Evolutionary conservation across 2,329 filamentous ascomycete species (phyloP).

Genomic region (Calonectria pseudoreteaudii): DNA sequence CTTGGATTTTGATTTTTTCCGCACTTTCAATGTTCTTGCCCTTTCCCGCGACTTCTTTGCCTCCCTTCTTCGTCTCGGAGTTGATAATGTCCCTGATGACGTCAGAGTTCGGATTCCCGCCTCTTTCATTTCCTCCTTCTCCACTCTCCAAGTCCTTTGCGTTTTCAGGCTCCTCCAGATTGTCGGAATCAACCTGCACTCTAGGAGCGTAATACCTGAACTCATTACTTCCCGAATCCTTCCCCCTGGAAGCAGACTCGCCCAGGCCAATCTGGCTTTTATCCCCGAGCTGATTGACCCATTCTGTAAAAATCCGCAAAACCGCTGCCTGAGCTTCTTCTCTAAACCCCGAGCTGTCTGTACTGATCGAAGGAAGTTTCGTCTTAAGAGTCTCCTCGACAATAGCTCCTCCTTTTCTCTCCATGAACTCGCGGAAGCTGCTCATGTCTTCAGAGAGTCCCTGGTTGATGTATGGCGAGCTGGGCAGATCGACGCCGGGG

Average conservation of each 20-base stretch:
- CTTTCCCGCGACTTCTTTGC: not conserved
- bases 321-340: not conserved
- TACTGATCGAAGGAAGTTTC: not conserved
- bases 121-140: not conserved
- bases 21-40: not conserved
- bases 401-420: slow-evolving; percentile 12
- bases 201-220: not conserved
- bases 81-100: slow-evolving; percentile 3
- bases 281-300: not conserved
- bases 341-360: not conserved
- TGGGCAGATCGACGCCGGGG: not conserved
- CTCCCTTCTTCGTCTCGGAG: not conserved
- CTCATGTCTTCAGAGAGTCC: slow-evolving; percentile 13
- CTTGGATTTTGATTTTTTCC: not conserved
- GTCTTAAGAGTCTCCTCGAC: slow-evolving; percentile 4
- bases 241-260: not conserved
- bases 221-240: not conserved
- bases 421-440: slow-evolving; percentile 19
- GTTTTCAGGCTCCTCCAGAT: not conserved
- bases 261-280: not conserved
- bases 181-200: not conserved
- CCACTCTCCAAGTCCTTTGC: not conserved
- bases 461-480: slow-evolving; percentile 18
- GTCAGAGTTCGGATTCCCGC: not conserved
- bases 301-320: slow-evolving; percentile 5